phyloP scores from a whole-genome alignment of 2,329 filamentous ascomycete species.

The Drechslerella coelobrocha region DNA sequence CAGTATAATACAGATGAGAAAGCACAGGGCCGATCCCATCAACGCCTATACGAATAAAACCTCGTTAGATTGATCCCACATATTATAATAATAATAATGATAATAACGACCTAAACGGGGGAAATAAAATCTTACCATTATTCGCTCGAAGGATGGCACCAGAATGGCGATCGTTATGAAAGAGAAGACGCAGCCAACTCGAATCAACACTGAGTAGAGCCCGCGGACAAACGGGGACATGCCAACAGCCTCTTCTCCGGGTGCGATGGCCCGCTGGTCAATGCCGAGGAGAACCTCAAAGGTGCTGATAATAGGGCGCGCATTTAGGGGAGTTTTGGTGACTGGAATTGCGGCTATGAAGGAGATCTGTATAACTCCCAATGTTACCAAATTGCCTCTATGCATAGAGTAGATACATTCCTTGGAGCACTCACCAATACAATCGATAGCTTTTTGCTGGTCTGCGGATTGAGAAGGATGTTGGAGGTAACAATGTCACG shows the following conservation, averaged over 20 bases:
- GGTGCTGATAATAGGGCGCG: slow-evolving; percentile 84
- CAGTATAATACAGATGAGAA: slow-evolving; percentile 90
- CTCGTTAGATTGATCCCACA: slow-evolving; percentile 9
- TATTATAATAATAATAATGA: slow-evolving; percentile 3
- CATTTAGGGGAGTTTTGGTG: slow-evolving; percentile 91
- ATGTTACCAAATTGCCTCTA: background rate
- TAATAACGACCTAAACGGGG: background rate
- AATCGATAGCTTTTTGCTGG: slow-evolving; percentile 71
- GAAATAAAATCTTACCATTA: slow-evolving; percentile 67
- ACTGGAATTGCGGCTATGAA: slow-evolving; percentile 92
- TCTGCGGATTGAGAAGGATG: slow-evolving; percentile 66
- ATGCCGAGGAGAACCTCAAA: slow-evolving; percentile 81
- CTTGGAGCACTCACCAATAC: slow-evolving; percentile 74
- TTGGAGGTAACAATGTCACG: slow-evolving; percentile 74
- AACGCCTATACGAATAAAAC: slow-evolving; percentile 61
- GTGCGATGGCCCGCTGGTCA: slow-evolving; percentile 62
- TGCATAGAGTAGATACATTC: slow-evolving; percentile 59
- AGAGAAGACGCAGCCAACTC: slow-evolving; percentile 69
- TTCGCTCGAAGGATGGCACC: slow-evolving; percentile 81
- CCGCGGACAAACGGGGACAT: slow-evolving; percentile 51
- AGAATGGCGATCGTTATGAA: slow-evolving; percentile 78
- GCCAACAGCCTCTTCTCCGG: slow-evolving; percentile 54
- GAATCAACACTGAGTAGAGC: slow-evolving; percentile 50
- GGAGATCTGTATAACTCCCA: slow-evolving; percentile 63
- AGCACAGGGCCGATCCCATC: slow-evolving; percentile 87